Base-by-base conservation (phyloP, 2,329 filamentous ascomycete genomes). In the Hymenoscyphus fructigenus region DNA sequence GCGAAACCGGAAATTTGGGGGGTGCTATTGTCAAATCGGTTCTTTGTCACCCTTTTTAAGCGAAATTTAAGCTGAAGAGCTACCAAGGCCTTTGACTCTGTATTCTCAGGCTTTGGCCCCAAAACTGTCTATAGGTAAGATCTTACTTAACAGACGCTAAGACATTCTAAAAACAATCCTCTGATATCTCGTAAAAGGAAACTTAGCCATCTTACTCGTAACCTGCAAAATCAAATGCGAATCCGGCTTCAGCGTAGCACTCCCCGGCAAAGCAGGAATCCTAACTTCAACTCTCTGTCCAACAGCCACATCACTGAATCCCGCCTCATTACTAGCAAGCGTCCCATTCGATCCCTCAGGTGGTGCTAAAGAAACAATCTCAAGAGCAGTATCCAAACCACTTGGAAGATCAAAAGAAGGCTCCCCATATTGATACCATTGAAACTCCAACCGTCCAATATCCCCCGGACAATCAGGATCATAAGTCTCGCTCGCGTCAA, bases 351-450 rank as follows among this genome's bases (percentile, higher is more conserved):
- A 23, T 3, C 26, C 41, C 28, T n/a, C 38, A 14, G 41, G 23
- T 10, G 15, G 38, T 29, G 59, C 28, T n/a, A 32, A n/a, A 7
- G 59, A 28, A n/a, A 28, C 23, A 32, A 60, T 32, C 1, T 60
- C 14, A 20, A 60, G 29, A 4, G 26, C 20, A 32, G 23, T 28
- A 23, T n/a, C 20, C 14, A 53, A 60, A n/a, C 41, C 41, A 36
- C 36, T 41, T 14, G 59, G 41, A n/a, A 50, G 59, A 36, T 60
- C 14, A 20, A 53, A 36, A 9, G 53, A 41, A 26, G 53, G 50
- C 2, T 62, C 60, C 12, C 20, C 26, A 34, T 62, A 62, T 41
- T 62, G 60, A 17, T 32, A 62, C 60, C 60, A 58, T 9, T 29
- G 29, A 32, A 62, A 62, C 2, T 41, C 50, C n/a, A 62, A 23